Evolutionary conservation across 345 rosid species (phyloP).

Genomic region (Linum tenue): DNA sequence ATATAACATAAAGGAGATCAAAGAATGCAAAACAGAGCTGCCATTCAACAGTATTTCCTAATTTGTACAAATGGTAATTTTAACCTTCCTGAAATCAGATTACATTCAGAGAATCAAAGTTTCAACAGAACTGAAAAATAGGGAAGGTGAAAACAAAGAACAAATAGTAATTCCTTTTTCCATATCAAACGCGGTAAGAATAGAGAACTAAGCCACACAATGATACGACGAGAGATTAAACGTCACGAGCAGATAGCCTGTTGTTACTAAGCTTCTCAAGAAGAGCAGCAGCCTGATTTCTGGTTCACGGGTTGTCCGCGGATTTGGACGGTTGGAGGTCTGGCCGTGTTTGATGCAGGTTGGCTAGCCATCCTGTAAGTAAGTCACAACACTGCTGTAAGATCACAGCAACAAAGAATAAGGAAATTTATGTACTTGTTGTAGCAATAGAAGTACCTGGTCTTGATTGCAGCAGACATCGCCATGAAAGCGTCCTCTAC

Average conservation of each 20-base stretch:
- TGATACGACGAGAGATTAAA: constrained; percentile 7
- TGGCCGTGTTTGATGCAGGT: constrained; percentile 53
- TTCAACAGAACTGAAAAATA: constrained; percentile 17
- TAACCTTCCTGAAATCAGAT: constrained; percentile 20
- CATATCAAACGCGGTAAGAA: constrained; percentile 20
- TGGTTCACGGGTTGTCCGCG: constrained; percentile 64
- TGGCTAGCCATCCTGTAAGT: constrained; percentile 67
- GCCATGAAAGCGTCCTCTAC: constrained; percentile 82
- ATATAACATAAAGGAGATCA: no score
- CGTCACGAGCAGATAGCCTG: constrained; percentile 8
- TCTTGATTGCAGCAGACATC: constrained; percentile 66
- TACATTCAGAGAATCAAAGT: constrained; percentile 42
- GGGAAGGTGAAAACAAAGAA: constrained; percentile 19
- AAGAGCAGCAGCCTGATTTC: constrained; percentile 66
- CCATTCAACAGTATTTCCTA: constrained; percentile 30
- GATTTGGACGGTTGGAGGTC: constrained; percentile 60
- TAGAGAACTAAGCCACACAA: constrained; percentile 24
- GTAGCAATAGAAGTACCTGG: constrained; percentile 27
- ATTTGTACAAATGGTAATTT: constrained; percentile 42
- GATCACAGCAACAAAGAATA: background rate
- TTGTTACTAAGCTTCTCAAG: constrained; percentile 17
- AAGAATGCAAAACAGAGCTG: background rate
- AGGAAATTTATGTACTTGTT: background rate
- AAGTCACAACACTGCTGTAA: background rate
- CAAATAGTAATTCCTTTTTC: constrained; percentile 17